Evolutionary conservation across 1,139 yeast species (phyloP), one percentile per base, ranked within the genome.

Genomic region (Nadsonia starkeyi-henricii): DNA sequence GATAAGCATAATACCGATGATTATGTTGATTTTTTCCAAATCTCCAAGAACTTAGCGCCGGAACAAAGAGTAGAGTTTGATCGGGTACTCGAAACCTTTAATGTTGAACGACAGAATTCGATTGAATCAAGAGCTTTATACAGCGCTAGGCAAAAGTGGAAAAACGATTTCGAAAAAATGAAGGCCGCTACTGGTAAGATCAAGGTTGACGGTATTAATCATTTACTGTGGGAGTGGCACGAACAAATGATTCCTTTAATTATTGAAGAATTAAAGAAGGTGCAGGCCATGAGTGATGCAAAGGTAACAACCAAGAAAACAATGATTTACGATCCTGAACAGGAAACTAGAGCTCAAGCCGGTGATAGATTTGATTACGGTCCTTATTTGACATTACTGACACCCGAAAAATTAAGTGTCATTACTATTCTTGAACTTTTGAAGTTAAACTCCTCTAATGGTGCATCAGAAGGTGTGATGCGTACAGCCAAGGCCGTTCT

Each of bases 101-200:
- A 91, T 54, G 76, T 74, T 49, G 78, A 77, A 23, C 77, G 97
- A 61, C 96, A 91, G 62, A 69, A 77, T 49, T 74, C 75, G 45
- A 64, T 91, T 44, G 98, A 91, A 62, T 72, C 79, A 37, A 74
- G 83, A 52, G 93, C 95, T 3, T 72, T 83, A 12, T 91, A 84
- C 56, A 91, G 91, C 2, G 95, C 97, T 0, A 78, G 75, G 54
- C 85, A 81, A 59, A 82, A 85, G 62, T 91, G 97, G 96, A 81
- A 78, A 60, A 81, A 81, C 57, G 91, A 82, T 55, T 83, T 77
- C 58, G 94, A 85, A 58, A 81, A 77, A 51, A 71, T 81, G 62
- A 76, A 75, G 52, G 75, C 51, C 17, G 37, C 41, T 2, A 41
- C 30, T 7, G 52, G 54, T 20, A 48, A 46, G 5, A 45, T 78